A percentile compares a stretch with the other conserved stretches of the same genome.
Evolutionary conservation across 1,284 basidiomycete species (phyloP).

Genomic region (Lentinula novae-zelandiae): DNA sequence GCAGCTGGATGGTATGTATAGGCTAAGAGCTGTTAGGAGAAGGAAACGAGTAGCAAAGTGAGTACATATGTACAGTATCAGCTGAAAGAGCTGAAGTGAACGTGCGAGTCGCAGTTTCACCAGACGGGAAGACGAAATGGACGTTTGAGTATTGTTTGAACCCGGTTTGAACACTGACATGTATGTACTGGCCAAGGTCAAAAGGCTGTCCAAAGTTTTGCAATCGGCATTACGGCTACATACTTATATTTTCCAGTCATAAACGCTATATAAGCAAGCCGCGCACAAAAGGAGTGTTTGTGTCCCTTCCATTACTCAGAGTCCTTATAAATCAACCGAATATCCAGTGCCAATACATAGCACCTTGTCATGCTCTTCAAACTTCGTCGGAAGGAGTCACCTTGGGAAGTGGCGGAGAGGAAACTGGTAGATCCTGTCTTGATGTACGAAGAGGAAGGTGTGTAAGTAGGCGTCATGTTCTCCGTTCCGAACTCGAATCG

Average conservation of each 20-base stretch:
- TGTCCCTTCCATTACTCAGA: neutral
- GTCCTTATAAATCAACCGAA: neutral
- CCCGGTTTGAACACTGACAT: neutral
- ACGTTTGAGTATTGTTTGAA: too few relatives aligned
- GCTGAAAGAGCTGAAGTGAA: too few relatives aligned
- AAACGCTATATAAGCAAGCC: neutral
- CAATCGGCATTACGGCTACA: neutral
- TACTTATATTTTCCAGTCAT: neutral
- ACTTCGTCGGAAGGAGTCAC: slow-evolving; percentile 48
- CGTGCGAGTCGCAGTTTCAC: too few relatives aligned
- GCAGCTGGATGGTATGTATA: too few relatives aligned
- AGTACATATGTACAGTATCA: too few relatives aligned
- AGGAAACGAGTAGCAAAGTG: too few relatives aligned
- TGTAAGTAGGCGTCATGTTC: neutral
- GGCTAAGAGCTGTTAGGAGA: neutral
- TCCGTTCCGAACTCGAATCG: slow-evolving; percentile 7
- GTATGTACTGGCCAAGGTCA: neutral
- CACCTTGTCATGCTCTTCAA: slow-evolving; percentile 31
- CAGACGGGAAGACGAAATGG: too few relatives aligned
- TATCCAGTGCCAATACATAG: neutral
- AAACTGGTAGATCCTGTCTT: slow-evolving; percentile 60
- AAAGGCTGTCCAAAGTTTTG: neutral
- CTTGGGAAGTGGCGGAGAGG: slow-evolving; percentile 76
- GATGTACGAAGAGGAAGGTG: slow-evolving; percentile 61
- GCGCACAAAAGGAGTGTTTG: neutral